These are phyloP conservation scores for Aspergillus bridgeri DNA, from an alignment of 495 filamentous ascomycete genomes.

Conservation along the genomic window DNA sequence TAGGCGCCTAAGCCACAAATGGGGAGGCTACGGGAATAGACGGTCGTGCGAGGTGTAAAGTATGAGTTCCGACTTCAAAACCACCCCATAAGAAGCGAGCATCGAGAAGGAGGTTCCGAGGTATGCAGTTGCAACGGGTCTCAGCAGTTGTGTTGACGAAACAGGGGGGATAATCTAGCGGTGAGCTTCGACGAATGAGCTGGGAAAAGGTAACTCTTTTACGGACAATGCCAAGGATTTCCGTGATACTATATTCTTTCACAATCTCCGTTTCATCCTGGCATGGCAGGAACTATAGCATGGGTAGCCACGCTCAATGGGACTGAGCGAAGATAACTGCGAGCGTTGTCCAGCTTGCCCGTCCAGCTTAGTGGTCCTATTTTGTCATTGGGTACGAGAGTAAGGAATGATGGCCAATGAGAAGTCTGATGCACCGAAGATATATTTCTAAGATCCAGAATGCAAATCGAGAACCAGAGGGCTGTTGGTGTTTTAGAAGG, in stretches of 20 bases:
- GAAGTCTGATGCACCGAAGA: background rate
- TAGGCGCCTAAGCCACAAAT: background rate
- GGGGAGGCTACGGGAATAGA: background rate
- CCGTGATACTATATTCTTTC: background rate
- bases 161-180: background rate
- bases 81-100: constrained; percentile 10
- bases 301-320: background rate
- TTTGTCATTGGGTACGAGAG: background rate
- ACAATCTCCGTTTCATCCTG: background rate
- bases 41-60: constrained; percentile 10
- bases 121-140: background rate
- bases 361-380: background rate
- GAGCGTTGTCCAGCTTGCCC: background rate
- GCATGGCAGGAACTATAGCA: background rate
- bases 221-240: background rate
- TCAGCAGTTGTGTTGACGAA: background rate
- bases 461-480: background rate
- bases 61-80: constrained; percentile 7
- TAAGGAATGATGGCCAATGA: background rate
- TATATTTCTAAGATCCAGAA: background rate
- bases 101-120: background rate
- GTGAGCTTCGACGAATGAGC: background rate
- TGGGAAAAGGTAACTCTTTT: background rate
- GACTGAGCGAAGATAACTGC: background rate
- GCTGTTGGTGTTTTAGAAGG: no score